Conservation (phyloP, 176 grass and related monocot species). For the Avena atlantica region DNA sequence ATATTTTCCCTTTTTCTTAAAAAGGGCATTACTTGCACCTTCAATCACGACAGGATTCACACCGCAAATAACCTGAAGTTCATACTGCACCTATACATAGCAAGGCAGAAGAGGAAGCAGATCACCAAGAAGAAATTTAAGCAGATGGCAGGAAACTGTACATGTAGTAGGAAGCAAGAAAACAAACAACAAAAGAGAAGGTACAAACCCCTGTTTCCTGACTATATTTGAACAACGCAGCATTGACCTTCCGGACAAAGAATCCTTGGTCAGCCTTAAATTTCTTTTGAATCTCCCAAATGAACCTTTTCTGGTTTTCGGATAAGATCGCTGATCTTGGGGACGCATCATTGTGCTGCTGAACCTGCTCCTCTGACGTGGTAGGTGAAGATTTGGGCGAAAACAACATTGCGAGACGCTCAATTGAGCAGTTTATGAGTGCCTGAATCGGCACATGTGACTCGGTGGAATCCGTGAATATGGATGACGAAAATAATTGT, state of each 20-base stretch:
- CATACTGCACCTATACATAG: background rate
- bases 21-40: background rate
- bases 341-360: background rate
- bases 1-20: background rate
- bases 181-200: background rate
- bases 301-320: slow-evolving; percentile 26
- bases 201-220: slow-evolving; percentile 7
- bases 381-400: background rate
- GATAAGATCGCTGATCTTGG: background rate
- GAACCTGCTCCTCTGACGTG: background rate
- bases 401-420: background rate
- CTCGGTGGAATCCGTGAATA: background rate
- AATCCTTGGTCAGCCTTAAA: slow-evolving; percentile 19
- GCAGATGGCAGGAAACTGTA: background rate
- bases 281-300: background rate
- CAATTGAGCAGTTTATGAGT: background rate
- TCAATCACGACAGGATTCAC: slow-evolving; percentile 14
- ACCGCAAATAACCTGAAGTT: slow-evolving; percentile 26
- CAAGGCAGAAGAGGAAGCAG: background rate
- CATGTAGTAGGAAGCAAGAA: background rate
- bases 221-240: background rate
- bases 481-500: background rate
- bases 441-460: background rate
- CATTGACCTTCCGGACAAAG: slow-evolving; percentile 4
- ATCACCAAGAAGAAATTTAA: background rate